Percentiles rank a stretch among this genome's conserved stretches.
Conservation (phyloP, 148 eudicot genomes). For the Rhododendron ferrugineum region DNA sequence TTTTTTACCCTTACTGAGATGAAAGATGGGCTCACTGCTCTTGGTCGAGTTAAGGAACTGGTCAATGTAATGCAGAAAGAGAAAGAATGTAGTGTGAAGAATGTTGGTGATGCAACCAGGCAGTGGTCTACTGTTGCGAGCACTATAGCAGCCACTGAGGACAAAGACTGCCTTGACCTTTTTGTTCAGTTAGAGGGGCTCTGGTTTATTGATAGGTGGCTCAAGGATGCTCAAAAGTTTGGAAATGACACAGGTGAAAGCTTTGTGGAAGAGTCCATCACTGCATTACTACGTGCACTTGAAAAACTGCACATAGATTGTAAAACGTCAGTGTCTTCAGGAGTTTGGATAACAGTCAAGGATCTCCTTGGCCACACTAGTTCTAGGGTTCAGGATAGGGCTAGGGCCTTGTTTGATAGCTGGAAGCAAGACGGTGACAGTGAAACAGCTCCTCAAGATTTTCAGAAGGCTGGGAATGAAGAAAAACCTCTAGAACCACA, state of each 20-base stretch:
- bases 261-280: conserved; percentile 57
- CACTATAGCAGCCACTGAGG: conserved; percentile 68
- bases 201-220: conserved; percentile 59
- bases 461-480: conserved; percentile 22
- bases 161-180: conserved; percentile 75
- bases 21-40: conserved; percentile 75
- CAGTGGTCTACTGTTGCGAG: conserved; percentile 88
- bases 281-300: conserved; percentile 57
- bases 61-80: conserved; percentile 57
- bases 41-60: conserved; percentile 75
- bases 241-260: conserved; percentile 38
- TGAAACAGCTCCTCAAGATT: conserved; percentile 19
- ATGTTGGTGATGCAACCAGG: conserved; percentile 46
- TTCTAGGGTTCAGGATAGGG: conserved; percentile 51
- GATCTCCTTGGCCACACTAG: conserved; percentile 55
- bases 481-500: conserved; percentile 22
- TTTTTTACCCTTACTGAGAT: conserved; percentile 82
- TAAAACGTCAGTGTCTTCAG: conserved; percentile 43
- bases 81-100: conserved; percentile 47
- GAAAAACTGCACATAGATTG: conserved; percentile 48
- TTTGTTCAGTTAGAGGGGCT: conserved; percentile 74
- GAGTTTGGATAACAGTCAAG: conserved; percentile 46
- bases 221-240: conserved; percentile 54
- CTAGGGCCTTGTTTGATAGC: conserved; percentile 48
- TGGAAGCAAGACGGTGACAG: conserved; percentile 39